phyloP scores from a whole-genome alignment of 2,329 filamentous ascomycete species.

The Orbilia oligospora region DNA sequence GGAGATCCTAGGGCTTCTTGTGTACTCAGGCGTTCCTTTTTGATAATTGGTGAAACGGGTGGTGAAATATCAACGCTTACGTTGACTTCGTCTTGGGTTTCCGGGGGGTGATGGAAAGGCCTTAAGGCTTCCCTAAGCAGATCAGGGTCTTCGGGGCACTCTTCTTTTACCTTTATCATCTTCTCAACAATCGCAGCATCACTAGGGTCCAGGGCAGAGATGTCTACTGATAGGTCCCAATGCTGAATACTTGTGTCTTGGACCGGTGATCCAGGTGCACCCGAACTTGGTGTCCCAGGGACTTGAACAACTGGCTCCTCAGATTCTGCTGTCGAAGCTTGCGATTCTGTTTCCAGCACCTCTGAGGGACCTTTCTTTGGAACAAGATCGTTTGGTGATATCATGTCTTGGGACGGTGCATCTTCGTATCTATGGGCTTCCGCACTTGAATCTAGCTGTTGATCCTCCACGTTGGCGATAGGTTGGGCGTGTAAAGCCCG shows the following conservation, averaged over 20 bases:
- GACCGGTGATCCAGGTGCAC: slow-evolving; percentile 8
- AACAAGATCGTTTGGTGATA: slow-evolving; percentile 8
- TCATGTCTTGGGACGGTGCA: not conserved
- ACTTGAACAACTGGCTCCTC: slow-evolving; percentile 42
- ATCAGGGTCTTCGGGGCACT: slow-evolving; percentile 49
- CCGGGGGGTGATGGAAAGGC: slow-evolving; percentile 45
- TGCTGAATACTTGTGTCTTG: slow-evolving; percentile 30
- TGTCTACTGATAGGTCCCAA: slow-evolving; percentile 48
- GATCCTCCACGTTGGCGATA: not conserved
- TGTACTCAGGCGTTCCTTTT: slow-evolving; percentile 40
- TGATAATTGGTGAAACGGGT: slow-evolving; percentile 32
- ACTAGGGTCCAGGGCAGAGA: slow-evolving; percentile 35
- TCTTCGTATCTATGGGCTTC: slow-evolving; percentile 53
- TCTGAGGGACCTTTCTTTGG: not conserved
- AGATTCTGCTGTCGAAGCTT: not conserved
- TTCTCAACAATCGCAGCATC: slow-evolving; percentile 37
- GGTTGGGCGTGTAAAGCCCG: not conserved
- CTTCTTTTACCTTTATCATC: slow-evolving; percentile 52
- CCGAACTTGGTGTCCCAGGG: slow-evolving; percentile 25
- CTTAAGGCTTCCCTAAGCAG: slow-evolving; percentile 38
- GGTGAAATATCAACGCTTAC: slow-evolving; percentile 52
- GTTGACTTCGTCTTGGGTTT: slow-evolving; percentile 25
- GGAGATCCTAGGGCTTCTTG: slow-evolving; percentile 50
- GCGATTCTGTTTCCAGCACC: slow-evolving; percentile 1
- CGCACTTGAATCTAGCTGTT: slow-evolving; percentile 35